These are phyloP conservation scores for Adansonia grandidieri DNA, from an alignment of 441 rosid species.

Conservation along the genomic window DNA sequence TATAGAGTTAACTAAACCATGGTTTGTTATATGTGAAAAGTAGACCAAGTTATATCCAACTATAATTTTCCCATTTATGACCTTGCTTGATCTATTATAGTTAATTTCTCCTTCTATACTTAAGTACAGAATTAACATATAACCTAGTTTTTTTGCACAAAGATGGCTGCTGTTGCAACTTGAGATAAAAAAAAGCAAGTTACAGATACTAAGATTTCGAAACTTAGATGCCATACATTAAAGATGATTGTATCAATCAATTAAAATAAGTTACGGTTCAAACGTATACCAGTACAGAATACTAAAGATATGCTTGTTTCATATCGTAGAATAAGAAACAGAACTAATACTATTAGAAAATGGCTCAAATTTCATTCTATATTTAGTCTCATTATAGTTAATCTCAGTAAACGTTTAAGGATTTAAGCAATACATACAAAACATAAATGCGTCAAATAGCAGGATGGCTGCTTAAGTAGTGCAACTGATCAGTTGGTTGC, in stretches of 20 bases:
- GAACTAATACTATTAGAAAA: neutral
- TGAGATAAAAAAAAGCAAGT: no score
- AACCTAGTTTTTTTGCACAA: no score
- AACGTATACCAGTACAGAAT: neutral
- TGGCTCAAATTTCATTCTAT: neutral
- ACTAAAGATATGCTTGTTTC: neutral
- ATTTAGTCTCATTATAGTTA: neutral
- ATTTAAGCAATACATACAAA: neutral
- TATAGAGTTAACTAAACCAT: constrained; percentile 27
- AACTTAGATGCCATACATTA: no score
- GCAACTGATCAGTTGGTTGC: neutral
- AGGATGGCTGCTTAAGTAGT: neutral
- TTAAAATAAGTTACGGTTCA: no score
- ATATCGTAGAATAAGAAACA: neutral
- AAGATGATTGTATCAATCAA: no score
- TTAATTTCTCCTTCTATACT: no score
- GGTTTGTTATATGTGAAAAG: neutral
- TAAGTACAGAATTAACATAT: no score
- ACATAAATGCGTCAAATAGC: neutral
- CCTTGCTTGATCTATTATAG: no score
- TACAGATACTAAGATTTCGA: no score
- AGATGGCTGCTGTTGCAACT: no score
- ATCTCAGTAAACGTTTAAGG: neutral
- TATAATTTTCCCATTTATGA: neutral
- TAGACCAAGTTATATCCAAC: neutral